Evolutionary conservation across 257 asterid genomes (phyloP).

Genomic region (Cinchona pubescens): DNA sequence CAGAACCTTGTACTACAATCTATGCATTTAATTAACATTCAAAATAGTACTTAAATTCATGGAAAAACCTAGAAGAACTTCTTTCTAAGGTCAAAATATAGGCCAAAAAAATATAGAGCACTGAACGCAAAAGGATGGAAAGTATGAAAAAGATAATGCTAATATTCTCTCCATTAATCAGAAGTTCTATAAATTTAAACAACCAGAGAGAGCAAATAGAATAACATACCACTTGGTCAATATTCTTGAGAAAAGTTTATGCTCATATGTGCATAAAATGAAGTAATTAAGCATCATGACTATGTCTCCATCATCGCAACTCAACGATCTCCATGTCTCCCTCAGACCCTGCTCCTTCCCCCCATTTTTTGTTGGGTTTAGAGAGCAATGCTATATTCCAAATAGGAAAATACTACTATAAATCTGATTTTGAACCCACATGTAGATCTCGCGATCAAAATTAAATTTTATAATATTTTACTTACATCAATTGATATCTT

Average conservation of each 20-base stretch:
- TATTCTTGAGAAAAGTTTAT: no score
- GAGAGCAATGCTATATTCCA: not conserved
- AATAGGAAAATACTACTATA: not conserved
- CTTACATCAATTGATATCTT: no score
- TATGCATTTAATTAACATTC: not conserved
- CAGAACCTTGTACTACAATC: not conserved
- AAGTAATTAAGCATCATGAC: slow-evolving; percentile 1
- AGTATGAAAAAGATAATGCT: not conserved
- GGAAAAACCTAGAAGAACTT: not conserved
- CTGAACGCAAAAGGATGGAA: not conserved
- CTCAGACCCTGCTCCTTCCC: not conserved
- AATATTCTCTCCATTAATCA: not conserved
- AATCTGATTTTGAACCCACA: no score
- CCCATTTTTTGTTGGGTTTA: not conserved
- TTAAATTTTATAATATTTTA: no score
- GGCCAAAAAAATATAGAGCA: no score
- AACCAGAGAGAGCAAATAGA: not conserved
- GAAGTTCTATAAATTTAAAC: not conserved
- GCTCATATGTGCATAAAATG: no score
- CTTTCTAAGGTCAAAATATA: no score
- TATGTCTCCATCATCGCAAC: slow-evolving; percentile 10
- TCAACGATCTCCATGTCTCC: not conserved
- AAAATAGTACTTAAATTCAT: not conserved
- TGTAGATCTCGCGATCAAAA: no score
- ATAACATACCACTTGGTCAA: no score